phyloP scores from a whole-genome alignment of 257 asterid species.

The Solanum sejunctum region DNA sequence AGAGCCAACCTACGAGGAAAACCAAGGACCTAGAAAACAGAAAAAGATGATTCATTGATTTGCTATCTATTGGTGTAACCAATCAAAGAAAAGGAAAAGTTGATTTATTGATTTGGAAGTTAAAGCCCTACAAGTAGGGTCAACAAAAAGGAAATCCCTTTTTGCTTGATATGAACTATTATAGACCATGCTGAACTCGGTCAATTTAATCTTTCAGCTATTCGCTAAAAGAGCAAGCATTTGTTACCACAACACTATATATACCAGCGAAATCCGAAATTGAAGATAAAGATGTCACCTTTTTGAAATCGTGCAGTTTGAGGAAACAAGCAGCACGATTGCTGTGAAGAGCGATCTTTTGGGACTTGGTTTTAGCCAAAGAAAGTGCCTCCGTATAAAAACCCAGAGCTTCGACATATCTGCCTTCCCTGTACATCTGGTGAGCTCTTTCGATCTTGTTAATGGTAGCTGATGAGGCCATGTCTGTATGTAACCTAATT shows the following conservation, averaged over 20 bases:
- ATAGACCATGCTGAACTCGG: neutral
- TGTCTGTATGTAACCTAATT: slow-evolving; percentile 15
- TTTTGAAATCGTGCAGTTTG: slow-evolving; percentile 70
- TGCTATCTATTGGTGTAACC: neutral
- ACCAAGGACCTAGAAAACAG: neutral
- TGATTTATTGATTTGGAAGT: neutral
- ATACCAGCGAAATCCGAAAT: too few species aligned
- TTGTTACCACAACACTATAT: neutral
- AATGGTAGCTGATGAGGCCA: slow-evolving; percentile 51
- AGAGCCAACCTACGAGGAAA: neutral
- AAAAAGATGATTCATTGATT: neutral
- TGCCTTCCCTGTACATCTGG: slow-evolving; percentile 89
- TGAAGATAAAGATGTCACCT: slow-evolving; percentile 27
- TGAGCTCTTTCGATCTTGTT: slow-evolving; percentile 88
- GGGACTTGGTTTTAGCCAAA: slow-evolving; percentile 70
- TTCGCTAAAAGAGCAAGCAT: neutral
- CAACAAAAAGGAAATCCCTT: neutral
- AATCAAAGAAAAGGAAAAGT: neutral
- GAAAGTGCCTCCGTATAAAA: slow-evolving; percentile 87
- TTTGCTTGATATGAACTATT: neutral
- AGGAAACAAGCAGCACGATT: slow-evolving; percentile 96
- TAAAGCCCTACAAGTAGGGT: neutral
- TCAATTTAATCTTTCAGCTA: neutral
- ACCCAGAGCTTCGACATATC: slow-evolving; percentile 60
- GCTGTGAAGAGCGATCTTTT: slow-evolving; percentile 92